Evolutionary conservation across 768 basidiomycete species (phyloP), one percentile per base, ranked within the genome.

Genomic region (Tricholomella constricta): DNA sequence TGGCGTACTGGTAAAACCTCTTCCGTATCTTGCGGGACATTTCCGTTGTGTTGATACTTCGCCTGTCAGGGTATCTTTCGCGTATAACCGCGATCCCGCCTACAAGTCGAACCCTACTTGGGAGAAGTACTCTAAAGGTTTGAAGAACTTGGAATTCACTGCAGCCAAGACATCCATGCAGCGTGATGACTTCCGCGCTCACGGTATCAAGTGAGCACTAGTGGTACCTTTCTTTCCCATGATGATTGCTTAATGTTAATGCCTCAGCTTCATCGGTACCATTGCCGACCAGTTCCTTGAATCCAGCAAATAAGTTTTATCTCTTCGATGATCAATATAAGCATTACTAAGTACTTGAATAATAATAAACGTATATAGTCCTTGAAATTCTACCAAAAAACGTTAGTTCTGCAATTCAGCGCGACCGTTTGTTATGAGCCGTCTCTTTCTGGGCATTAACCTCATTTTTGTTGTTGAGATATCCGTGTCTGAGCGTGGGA

Each of bases 281-380:
- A 56, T 62, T 31, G 43, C 60, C 5, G 50, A 54, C 32, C 60
- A 62, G 22, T 45, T 62, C 15, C 41, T 62, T n/a, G 45, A 56
- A 31, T 31, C 60, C 6, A 32, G 43, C 20, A 23, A 42, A 5
- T 61, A 53, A 40, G 15, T 35, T 9, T 17, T 7, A n/a, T 37
- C 7, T 35, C 12, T 6, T 17, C 17, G 34, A 4, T 37, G 36
- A 2, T n/a, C n/a, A 6, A 15, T 4, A n/a, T n/a, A n/a, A n/a
- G n/a, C n/a, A n/a, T n/a, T n/a, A n/a, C n/a, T n/a, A n/a, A n/a
- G n/a, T n/a, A n/a, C n/a, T n/a, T n/a, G n/a, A n/a, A n/a, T n/a
- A n/a, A n/a, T 11, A 6, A 6, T 11, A 31, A 6, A 31, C 29
- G 14, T 11, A 8, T n/a, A 3, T 27, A 19, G 15, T 48, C 15